Evolutionary conservation across 129 eudicot genomes (phyloP), one percentile per base, ranked within the genome.

Genomic region (Tagetes patula): DNA sequence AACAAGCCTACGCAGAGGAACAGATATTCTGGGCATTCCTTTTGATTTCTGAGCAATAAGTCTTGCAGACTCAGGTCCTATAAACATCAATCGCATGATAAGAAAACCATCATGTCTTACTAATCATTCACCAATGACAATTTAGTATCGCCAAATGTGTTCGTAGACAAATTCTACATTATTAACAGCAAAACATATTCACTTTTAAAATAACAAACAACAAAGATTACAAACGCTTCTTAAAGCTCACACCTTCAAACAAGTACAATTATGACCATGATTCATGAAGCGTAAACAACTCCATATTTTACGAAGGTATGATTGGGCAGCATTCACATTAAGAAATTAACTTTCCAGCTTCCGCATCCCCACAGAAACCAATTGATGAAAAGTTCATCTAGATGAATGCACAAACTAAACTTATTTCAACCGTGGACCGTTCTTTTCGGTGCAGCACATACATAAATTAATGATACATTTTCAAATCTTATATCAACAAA

Each of bases 1-100:
- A 48, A 59, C 77, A 42, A 89, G 92, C 70, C 84, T 89, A 54
- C 12, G n/a, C 49, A 92, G 83, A 68, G 87, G 68, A 63, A 89
- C 58, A 6, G 85, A 77, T 30, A 92, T 81, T 65, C 82, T 77
- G 8, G 98, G 98, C 96, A 92, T 84, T 65, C 98, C 98, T 72
- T 92, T 89, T 8, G 87, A 80, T 74, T 89, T 92, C 74, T 90
- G 98, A 76, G 88, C 90, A 82, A 89, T 61, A n/a, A 92, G 71
- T 81, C 83, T 89, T 41, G 91, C 98, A 85, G 69, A 68, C 54
- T 68, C 72, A 78, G 91, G 88, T 74, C 87, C 98, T 92, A 71
- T 39, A 70, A 54, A 78, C 31, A 40, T 63, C 42, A 75, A 75
- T n/a, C 50, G 42, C 37, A 67, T 1, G 58, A 68, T 49, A 6